A percentile compares a stretch with the other conserved stretches of the same genome.
These are phyloP conservation scores for Diaporthe australafricana DNA, from an alignment of 2,329 filamentous ascomycete genomes.

Conservation along the genomic window DNA sequence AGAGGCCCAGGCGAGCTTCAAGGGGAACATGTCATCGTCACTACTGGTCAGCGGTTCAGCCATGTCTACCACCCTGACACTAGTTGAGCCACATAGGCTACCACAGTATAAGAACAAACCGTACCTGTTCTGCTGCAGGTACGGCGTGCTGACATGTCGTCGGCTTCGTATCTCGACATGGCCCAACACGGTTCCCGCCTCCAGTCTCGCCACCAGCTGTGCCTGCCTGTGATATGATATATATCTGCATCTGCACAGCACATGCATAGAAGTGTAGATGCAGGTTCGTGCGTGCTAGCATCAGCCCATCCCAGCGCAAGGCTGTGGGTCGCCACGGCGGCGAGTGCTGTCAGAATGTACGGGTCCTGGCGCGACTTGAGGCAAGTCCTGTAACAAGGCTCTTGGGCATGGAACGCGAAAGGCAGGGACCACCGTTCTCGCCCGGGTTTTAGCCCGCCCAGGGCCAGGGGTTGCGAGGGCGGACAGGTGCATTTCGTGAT, in stretches of 20 bases:
- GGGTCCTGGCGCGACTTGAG: conserved; percentile 50
- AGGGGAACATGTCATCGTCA: neutral
- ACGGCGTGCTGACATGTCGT: too few species aligned
- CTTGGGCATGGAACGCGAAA: conserved; percentile 24
- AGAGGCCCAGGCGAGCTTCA: neutral
- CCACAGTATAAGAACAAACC: too few species aligned
- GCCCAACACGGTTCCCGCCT: too few species aligned
- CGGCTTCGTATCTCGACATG: too few species aligned
- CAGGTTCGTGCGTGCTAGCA: neutral
- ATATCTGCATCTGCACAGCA: too few species aligned
- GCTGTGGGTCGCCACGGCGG: conserved; percentile 15
- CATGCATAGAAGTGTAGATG: too few species aligned
- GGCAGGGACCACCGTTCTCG: conserved; percentile 11
- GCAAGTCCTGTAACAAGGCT: conserved; percentile 51
- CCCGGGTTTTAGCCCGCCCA: conserved; percentile 29
- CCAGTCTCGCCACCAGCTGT: too few species aligned
- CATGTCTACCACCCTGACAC: too few species aligned
- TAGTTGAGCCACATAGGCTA: neutral
- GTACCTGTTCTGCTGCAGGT: neutral
- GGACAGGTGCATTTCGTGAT: conserved; percentile 27
- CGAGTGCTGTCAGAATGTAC: conserved; percentile 24
- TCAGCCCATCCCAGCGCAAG: neutral
- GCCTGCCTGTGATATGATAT: too few species aligned
- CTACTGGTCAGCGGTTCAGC: neutral
- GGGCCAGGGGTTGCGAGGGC: conserved; percentile 28